Percentiles rank a stretch among this genome's conserved stretches.
Evolutionary conservation across 768 basidiomycete species (phyloP).

Genomic region (Kwoniella shandongensis): DNA sequence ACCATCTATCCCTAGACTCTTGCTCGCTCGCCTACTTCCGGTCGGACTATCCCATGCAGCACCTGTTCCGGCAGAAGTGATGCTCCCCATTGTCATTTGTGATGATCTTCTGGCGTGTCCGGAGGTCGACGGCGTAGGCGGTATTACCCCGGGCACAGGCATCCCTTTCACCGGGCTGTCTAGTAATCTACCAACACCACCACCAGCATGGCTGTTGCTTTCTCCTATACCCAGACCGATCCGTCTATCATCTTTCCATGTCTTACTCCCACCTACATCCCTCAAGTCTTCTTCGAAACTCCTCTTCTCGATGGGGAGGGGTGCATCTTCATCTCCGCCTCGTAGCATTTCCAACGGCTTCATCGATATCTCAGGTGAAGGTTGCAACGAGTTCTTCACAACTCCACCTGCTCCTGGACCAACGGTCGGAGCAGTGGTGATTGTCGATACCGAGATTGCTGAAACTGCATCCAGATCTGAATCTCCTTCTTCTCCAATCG

Average conservation of each 20-base stretch:
- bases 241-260: background rate
- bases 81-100: slow-evolving; percentile 7
- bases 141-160: slow-evolving; percentile 28
- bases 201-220: background rate
- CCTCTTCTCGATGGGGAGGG: slow-evolving; percentile 27
- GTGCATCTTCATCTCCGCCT: slow-evolving; percentile 17
- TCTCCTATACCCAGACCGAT: slow-evolving; percentile 11
- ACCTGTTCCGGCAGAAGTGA: background rate
- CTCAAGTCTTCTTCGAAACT: slow-evolving; percentile 43
- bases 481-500: slow-evolving; percentile 11
- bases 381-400: background rate
- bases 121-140: slow-evolving; percentile 28
- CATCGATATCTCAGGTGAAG: background rate
- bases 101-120: slow-evolving; percentile 10
- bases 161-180: slow-evolving; percentile 2
- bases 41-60: slow-evolving; percentile 1
- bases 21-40: slow-evolving; percentile 12
- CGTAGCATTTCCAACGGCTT: background rate
- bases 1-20: slow-evolving; percentile 30
- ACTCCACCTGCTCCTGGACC: too few relatives aligned
- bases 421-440: background rate
- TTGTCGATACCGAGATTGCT: background rate
- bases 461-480: background rate
- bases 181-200: too few relatives aligned
- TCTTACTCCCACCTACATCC: background rate